Conservation (phyloP, 2,329 filamentous ascomycete genomes). For the Curvularia sp. region DNA sequence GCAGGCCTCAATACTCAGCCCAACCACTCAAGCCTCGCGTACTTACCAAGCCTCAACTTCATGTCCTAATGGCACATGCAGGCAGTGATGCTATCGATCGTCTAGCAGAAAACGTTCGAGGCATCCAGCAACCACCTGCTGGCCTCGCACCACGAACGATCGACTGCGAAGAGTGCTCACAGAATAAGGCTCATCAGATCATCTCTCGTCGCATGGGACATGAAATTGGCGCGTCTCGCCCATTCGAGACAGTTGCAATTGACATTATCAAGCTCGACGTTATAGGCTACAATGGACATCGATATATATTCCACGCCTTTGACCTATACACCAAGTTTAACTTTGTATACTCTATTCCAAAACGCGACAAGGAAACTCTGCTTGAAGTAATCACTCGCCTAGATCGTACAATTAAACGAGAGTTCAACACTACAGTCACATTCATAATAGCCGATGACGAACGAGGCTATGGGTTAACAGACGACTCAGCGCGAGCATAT, state of each 20-base stretch:
- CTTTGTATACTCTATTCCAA: too few species aligned
- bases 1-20: constrained; percentile 6
- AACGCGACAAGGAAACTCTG: too few species aligned
- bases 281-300: constrained; percentile 2
- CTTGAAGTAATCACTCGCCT: too few species aligned
- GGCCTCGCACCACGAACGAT: neutral
- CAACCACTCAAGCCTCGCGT: constrained; percentile 3
- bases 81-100: constrained; percentile 7
- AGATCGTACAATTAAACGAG: too few species aligned
- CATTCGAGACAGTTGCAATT: too few species aligned
- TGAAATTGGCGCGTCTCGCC: neutral
- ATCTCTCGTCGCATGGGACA: constrained; percentile 4
- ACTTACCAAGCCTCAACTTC: constrained; percentile 2
- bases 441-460: too few species aligned
- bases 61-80: constrained; percentile 3
- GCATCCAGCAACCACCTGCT: neutral
- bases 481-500: too few species aligned
- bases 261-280: too few species aligned
- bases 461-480: too few species aligned
- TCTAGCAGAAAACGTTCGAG: neutral
- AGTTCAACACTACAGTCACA: too few species aligned
- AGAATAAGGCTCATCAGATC: constrained; percentile 5
- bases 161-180: constrained; percentile 3
- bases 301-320: too few species aligned
- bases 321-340: too few species aligned